Conservation (phyloP, 2,329 filamentous ascomycete species). For the Alternaria dauci region DNA sequence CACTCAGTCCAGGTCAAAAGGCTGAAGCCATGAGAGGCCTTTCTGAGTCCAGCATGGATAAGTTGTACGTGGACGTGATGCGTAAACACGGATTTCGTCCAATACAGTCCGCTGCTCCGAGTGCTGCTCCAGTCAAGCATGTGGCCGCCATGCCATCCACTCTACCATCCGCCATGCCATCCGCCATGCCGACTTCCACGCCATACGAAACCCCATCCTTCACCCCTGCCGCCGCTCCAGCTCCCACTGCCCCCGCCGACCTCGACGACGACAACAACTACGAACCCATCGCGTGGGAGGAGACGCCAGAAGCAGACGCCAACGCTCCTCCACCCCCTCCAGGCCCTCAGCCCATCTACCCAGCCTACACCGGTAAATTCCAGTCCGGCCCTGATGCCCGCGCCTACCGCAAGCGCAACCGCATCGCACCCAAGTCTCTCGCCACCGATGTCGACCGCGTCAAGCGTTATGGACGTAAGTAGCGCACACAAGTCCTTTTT, state of each 20-base stretch:
- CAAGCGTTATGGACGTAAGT: constrained; percentile 32
- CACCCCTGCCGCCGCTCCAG: not conserved
- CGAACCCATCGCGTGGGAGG: constrained; percentile 1
- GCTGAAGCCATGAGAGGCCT: not conserved
- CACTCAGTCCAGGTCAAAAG: constrained; percentile 4
- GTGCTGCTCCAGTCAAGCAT: not conserved
- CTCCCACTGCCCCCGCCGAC: not conserved
- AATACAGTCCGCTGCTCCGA: not conserved
- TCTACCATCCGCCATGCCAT: not conserved
- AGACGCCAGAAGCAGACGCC: not conserved
- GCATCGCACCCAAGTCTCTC: constrained; percentile 19
- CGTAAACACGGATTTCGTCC: not conserved
- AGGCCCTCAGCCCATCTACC: constrained; percentile 21
- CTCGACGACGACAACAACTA: constrained; percentile 12
- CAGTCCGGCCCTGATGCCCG: constrained; percentile 27
- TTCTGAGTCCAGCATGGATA: not conserved
- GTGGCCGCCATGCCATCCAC: not conserved
- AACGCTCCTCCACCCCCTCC: not conserved
- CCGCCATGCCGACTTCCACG: too few relatives aligned
- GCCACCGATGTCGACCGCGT: constrained; percentile 33
- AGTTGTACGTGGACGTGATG: constrained; percentile 5
- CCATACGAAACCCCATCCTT: not conserved
- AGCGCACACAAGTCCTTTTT: not conserved
- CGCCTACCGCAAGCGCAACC: constrained; percentile 25
- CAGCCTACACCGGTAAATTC: constrained; percentile 28